Percentiles rank a stretch among this genome's conserved stretches.
Conservation (phyloP, 805 yeast genomes). For the Wickerhamomyces canadensis region DNA sequence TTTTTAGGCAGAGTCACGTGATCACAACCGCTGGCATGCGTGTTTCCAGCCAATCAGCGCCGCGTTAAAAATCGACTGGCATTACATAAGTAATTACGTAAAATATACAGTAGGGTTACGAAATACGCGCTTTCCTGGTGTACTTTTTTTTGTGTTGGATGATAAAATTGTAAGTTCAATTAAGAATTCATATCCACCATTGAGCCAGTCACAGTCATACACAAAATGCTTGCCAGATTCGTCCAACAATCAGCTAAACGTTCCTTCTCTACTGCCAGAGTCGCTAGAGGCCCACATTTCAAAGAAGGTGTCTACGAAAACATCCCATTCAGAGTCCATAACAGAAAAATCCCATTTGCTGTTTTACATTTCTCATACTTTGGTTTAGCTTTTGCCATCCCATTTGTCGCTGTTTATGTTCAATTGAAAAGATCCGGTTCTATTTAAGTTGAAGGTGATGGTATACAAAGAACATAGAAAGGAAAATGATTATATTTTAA, state of each 20-base stretch:
- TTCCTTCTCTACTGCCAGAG: conserved; percentile 50
- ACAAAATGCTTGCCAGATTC: conserved; percentile 28
- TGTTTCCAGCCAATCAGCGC: conserved; percentile 17
- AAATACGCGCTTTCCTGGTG: too few relatives aligned
- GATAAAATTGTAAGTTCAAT: too few relatives aligned
- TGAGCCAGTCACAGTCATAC: neutral
- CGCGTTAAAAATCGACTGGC: neutral
- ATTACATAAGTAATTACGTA: too few relatives aligned
- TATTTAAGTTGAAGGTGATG: conserved; percentile 28
- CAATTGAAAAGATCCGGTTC: conserved; percentile 86
- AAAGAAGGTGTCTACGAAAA: conserved; percentile 86
- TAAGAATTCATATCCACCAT: too few relatives aligned
- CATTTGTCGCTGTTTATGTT: conserved; percentile 73
- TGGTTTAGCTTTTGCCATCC: conserved; percentile 65
- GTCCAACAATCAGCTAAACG: conserved; percentile 31
- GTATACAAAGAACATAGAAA: too few relatives aligned
- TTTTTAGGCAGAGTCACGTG: neutral
- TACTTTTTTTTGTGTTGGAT: too few relatives aligned
- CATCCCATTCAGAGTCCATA: conserved; percentile 90
- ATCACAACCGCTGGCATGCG: neutral
- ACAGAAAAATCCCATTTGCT: conserved; percentile 87
- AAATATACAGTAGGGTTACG: too few relatives aligned
- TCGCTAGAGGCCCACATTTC: conserved; percentile 42
- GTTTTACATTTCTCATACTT: conserved; percentile 76
- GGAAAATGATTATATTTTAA: too few relatives aligned